Evolutionary conservation across 2,329 filamentous ascomycete species (phyloP).

Genomic region (Fusarium solani-melongenae): DNA sequence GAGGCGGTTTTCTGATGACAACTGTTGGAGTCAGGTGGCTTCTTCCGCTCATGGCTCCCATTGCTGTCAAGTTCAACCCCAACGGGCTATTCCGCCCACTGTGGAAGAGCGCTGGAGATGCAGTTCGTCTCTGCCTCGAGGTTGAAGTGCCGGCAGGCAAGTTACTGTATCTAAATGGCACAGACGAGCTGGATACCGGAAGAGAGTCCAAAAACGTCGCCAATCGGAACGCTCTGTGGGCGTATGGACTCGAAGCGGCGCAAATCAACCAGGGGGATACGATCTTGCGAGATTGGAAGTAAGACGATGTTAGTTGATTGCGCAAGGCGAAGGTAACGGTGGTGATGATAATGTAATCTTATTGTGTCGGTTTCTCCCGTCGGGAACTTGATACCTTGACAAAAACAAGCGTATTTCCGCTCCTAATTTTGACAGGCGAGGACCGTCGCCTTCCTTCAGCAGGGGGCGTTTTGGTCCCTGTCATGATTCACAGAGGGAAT

Average conservation of each 20-base stretch:
- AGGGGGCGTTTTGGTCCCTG: neutral
- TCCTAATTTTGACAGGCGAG: neutral
- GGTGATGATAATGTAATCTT: neutral
- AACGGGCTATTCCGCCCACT: slow-evolving; percentile 46
- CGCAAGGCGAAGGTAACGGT: neutral
- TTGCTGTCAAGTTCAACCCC: slow-evolving; percentile 40
- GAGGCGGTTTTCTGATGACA: slow-evolving; percentile 38
- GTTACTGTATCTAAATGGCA: slow-evolving; percentile 49
- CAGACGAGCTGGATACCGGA: slow-evolving; percentile 41
- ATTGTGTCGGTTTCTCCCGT: neutral
- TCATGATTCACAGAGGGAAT: neutral
- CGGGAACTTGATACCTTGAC: neutral
- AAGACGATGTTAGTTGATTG: neutral
- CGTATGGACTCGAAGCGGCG: slow-evolving; percentile 42
- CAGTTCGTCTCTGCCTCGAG: slow-evolving; percentile 47
- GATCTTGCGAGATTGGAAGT: slow-evolving; percentile 43
- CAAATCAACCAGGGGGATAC: slow-evolving; percentile 44
- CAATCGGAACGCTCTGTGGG: slow-evolving; percentile 48
- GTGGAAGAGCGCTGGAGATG: slow-evolving; percentile 49
- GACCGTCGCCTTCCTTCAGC: neutral
- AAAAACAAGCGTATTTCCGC: neutral
- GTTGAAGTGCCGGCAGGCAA: slow-evolving; percentile 42
- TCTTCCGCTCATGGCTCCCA: slow-evolving; percentile 36
- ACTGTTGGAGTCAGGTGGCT: slow-evolving; percentile 39
- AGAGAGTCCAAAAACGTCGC: slow-evolving; percentile 45